Evolutionary conservation across 2,329 filamentous ascomycete species (phyloP), one percentile per base, ranked within the genome.

Genomic region (Bipolaris gigantea): DNA sequence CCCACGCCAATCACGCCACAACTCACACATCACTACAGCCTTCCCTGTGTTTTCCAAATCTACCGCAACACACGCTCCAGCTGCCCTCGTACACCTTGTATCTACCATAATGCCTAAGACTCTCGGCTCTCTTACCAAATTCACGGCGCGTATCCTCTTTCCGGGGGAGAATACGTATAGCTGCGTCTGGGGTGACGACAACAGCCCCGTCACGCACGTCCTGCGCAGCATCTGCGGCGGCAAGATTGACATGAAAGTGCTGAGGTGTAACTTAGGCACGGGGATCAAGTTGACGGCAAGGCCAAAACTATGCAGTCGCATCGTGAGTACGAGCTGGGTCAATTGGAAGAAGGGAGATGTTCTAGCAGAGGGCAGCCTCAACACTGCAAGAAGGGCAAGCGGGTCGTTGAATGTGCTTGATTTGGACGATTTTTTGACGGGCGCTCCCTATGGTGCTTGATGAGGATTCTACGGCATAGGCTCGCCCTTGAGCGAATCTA

Each of bases 81-180:
- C 48, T 10, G 68, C 73, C 7, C 69, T 78, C 6, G 59, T 57
- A 18, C 54, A 61, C 10, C 63, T 77, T 19, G 62, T 77, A 13
- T 67, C 63, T 30, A 64, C 69, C 3, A 60, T 73, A 21, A 67
- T 77, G 19, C 67, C 53, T 27, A 65, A 51, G 9, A 47, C 8
- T 16, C 65, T 43, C n/a, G 52, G 19, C 5, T 69, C 45, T 9
- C 53, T 48, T 11, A 46, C 73, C 51, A 62, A 70, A 15, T 60
- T 78, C 21, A 71, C 77, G 50, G 56, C 76, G 21, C 71, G 75
- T 8, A 69, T 78, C 41, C 73, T 75, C 51, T 78, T 75, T 41
- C 73, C 76, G 0, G 75, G 74, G 8, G 63, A 66, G 3, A 66
- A 73, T 36, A 65, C 69, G 10, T 77, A 76, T 59, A 64, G 60